phyloP scores from a whole-genome alignment of 192 early-diverging fungal species.

The Entomortierella beljakovae region DNA sequence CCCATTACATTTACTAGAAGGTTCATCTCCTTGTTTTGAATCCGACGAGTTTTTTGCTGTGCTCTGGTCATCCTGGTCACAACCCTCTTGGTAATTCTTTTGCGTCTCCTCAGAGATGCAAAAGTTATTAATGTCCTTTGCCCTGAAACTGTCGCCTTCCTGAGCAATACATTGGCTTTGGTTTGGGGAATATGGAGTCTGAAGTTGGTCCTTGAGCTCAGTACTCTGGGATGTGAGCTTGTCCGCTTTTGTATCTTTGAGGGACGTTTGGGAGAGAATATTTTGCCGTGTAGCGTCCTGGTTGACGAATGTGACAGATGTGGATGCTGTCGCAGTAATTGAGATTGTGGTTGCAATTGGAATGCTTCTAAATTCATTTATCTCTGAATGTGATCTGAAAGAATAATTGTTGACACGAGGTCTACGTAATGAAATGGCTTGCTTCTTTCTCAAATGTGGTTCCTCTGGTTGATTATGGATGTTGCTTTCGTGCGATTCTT shows the following conservation, averaged over 20 bases:
- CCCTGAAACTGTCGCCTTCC: neutral
- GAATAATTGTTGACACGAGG: neutral
- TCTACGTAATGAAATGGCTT: constrained; percentile 24
- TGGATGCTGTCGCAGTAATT: neutral
- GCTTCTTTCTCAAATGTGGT: constrained; percentile 19
- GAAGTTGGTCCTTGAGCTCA: neutral
- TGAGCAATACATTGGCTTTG: constrained; percentile 27
- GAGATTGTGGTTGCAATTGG: neutral
- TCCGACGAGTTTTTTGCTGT: neutral
- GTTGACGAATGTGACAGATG: neutral
- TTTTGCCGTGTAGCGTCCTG: neutral
- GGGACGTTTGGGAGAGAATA: neutral
- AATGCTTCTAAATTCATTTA: neutral
- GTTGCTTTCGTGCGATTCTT: neutral
- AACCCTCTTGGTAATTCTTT: neutral
- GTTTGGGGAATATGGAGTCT: constrained; percentile 12
- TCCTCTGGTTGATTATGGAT: neutral
- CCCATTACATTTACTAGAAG: constrained; percentile 13
- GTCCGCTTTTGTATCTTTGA: neutral
- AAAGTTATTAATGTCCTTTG: neutral
- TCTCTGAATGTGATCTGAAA: neutral
- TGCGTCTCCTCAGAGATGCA: neutral
- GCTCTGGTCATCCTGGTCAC: neutral
- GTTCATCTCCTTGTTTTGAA: constrained; percentile 11
- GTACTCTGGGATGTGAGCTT: neutral